Evolutionary conservation across 495 filamentous ascomycete genomes (phyloP), one percentile per base, ranked within the genome.

Genomic region (Penicillium riverlandense): DNA sequence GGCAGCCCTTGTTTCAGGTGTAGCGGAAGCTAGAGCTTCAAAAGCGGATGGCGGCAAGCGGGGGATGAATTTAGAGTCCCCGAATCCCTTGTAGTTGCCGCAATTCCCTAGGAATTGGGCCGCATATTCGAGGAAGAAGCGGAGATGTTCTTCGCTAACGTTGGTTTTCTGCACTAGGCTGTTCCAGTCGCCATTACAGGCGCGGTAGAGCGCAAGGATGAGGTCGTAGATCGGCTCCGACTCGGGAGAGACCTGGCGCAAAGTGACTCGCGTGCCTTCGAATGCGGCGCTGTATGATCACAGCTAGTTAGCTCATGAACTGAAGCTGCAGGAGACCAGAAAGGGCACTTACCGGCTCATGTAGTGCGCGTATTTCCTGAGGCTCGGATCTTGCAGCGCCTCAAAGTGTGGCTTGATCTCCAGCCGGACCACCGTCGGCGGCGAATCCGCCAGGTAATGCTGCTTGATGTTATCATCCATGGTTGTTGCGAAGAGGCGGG

Each of bases 21-120:
- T 82, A 11, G 68, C 66, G 13, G 80, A 75, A 14, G 86, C 83
- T n/a, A 98, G 66, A 47, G 82, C 78, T 30, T 80, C 75, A 43
- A 98, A 75, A 29, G 76, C 75, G 12, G 79, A 75, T 38, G 79
- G 69, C 10, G 76, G 62, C 45, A 90, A 76, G 35, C 90, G 76
- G 8, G 92, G 92, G 42, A 98, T 80, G 62, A 96, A 96, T 58
- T 97, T 98, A 47, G 83, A 78, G 61, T 98, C 92, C 30, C 92
- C 92, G 52, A 96, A 96, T 28, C 85, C 85, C 67, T 96, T 96
- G 71, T 95, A 98, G 63, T 98, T 98, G 37, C 92, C 92, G 38
- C 75, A 68, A 58, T 96, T 97, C 22, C 90, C 90, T 7, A 98
- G 70, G 62, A 97, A 92, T 57, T 90, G 85, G 2, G 84, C 82